These are phyloP conservation scores for Adansonia gregorii DNA, from an alignment of 441 rosid species.

Conservation along the genomic window DNA sequence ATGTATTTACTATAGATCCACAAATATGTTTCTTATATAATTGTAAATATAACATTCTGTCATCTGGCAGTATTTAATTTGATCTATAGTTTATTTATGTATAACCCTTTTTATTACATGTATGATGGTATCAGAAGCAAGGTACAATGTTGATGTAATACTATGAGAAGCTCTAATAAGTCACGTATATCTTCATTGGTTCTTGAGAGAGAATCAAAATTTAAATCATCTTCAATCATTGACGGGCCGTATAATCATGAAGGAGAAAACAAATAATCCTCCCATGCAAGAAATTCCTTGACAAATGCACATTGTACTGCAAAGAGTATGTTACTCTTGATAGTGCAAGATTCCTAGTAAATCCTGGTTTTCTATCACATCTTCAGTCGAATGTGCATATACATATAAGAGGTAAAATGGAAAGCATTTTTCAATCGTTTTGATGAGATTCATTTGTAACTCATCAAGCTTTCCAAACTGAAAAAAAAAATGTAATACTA, in stretches of 20 bases:
- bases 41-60: neutral
- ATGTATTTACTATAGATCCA: neutral
- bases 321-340: no score
- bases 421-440: no score
- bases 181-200: neutral
- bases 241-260: conserved; percentile 61
- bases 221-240: neutral
- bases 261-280: neutral
- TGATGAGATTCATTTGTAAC: no score
- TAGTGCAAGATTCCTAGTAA: no score
- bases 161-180: neutral
- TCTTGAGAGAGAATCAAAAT: neutral
- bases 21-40: neutral
- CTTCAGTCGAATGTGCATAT: no score
- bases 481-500: no score
- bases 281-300: no score
- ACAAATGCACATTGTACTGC: no score
- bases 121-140: neutral
- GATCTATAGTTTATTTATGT: neutral
- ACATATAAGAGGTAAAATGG: no score
- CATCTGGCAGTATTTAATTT: neutral
- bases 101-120: neutral
- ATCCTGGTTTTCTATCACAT: no score
- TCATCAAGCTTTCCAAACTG: no score
- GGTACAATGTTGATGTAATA: neutral